Base-by-base conservation (phyloP, 2,329 filamentous ascomycete species). In the Hypoxylon rubiginosum region DNA sequence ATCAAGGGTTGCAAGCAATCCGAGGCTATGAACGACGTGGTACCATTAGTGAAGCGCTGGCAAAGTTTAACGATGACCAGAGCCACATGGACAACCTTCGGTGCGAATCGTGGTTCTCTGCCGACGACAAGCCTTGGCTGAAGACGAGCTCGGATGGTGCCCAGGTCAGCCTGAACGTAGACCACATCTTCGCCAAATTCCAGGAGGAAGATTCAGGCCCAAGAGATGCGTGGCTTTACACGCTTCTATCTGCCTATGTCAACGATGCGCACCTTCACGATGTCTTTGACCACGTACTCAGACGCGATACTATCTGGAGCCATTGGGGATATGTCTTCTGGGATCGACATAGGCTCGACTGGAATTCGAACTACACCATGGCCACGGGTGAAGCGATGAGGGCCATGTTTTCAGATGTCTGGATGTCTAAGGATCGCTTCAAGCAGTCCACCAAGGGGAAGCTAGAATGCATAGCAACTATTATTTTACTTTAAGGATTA, bases 271-370 rank as follows among this genome's bases (percentile, higher is more conserved):
- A 2, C 3, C 6, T 26, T 15, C 4, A 41, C 48, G 21, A 13
- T 3, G n/a, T 26, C 32, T 28, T 45, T 55, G 48, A 39, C 30
- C 1, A 5, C 6, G 28, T 30, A 30, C 5, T 30, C 21, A 24
- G 4, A 24, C 2, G 4, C 2, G 21, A 24, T 24, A 24, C 4
- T 4, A 2, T 3, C 28, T 30, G 5, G 28, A 7, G 6, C 28
- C 2, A 19, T 15, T 56, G 50, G 62, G 56, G 62, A 3, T 60
- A 39, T 17, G 55, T 59, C 34, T 59, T 64, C 45, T 64, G 62
- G 62, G 62, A 64, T 32, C 48, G 51, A 3, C n/a, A 51, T 17
- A 64, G 51, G 51, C 43, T 54, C 4, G 36, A 55, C 6, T 50
- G 21, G 30, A 8, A 43, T 9, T 15, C 55, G 1, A 21, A 17